Evolutionary conservation across 768 basidiomycete genomes (phyloP).

Genomic region (Boletus patriciae): DNA sequence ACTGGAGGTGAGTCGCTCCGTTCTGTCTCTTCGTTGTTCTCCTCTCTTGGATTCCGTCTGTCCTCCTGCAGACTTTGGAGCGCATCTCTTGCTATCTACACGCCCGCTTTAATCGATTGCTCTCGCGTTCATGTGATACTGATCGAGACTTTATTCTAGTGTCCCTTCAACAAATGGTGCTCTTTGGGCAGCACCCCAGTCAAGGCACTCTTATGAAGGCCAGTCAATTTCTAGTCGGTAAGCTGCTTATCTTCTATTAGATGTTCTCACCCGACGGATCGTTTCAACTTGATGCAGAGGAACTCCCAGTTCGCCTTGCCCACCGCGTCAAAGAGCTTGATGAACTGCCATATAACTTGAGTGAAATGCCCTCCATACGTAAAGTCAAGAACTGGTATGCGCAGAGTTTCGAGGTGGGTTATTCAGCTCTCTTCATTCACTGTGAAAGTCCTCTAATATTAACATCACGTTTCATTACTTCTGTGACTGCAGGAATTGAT

Average conservation of each 20-base stretch:
- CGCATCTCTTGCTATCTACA: background rate
- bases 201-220: constrained; percentile 20
- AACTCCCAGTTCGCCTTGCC: constrained; percentile 17
- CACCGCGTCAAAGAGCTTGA: constrained; percentile 21
- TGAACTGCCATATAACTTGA: constrained; percentile 17
- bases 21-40: background rate
- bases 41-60: no score
- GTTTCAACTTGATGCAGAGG: constrained; percentile 3
- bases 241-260: background rate
- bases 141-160: constrained; percentile 3
- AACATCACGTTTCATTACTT: background rate
- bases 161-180: constrained; percentile 19
- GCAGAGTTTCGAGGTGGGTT: constrained; percentile 19
- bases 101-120: background rate
- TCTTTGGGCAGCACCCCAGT: constrained; percentile 20
- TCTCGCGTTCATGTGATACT: constrained; percentile 5
- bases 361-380: constrained; percentile 19
- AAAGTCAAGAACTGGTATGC: constrained; percentile 23
- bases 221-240: constrained; percentile 17
- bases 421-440: background rate
- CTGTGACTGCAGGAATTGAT: constrained; percentile 8
- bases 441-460: background rate
- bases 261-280: background rate
- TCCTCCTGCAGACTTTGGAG: background rate
- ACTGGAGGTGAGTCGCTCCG: constrained; percentile 67